Percentiles rank a stretch among this genome's conserved stretches.
Evolutionary conservation across 768 basidiomycete genomes (phyloP).

Genomic region (Lactifluus piperatus): DNA sequence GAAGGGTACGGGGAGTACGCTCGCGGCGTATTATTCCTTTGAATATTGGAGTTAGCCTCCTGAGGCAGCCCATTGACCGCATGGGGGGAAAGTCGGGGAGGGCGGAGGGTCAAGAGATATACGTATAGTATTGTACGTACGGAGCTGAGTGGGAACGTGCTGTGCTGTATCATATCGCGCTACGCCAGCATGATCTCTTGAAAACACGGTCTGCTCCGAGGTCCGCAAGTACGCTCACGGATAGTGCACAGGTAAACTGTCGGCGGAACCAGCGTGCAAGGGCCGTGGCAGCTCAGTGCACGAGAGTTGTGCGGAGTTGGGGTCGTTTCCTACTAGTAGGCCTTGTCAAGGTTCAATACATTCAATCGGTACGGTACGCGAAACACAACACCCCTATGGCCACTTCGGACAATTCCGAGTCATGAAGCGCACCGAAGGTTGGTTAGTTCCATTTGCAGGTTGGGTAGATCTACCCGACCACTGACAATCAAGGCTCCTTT

Average conservation of each 20-base stretch:
- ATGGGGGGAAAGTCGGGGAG: not conserved
- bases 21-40: not conserved
- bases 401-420: conserved; percentile 4
- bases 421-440: too few species aligned
- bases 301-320: not conserved
- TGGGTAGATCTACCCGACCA: not conserved
- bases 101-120: too few species aligned
- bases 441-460: not conserved
- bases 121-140: not conserved
- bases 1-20: conserved; percentile 9
- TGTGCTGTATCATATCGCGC: conserved; percentile 1
- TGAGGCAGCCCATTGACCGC: too few species aligned
- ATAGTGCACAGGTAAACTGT: not conserved
- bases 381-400: too few species aligned
- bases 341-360: conserved; percentile 1
- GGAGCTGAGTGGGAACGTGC: not conserved
- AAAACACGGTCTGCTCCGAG: not conserved
- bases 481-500: not conserved
- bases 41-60: not conserved
- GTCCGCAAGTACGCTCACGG: not conserved
- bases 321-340: not conserved
- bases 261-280: not conserved
- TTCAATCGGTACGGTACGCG: too few species aligned
- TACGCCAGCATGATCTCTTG: conserved; percentile 3
- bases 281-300: not conserved